A percentile compares a stretch with the other conserved stretches of the same genome.
phyloP scores from a whole-genome alignment of 148 eudicot genomes.

The Simmondsia chinensis region DNA sequence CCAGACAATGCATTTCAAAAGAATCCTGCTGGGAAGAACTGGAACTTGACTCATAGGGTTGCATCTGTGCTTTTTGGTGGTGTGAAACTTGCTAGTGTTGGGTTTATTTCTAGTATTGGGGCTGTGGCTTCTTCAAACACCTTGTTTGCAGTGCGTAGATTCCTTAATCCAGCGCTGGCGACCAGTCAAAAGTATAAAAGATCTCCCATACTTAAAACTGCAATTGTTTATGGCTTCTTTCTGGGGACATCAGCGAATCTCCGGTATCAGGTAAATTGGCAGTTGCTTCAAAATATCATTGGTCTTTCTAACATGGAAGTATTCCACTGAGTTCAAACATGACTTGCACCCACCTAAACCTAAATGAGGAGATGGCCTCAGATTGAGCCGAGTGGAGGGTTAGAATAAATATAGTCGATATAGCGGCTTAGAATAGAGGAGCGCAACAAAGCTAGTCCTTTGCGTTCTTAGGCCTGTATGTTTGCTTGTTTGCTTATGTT shows the following conservation, averaged over 20 bases:
- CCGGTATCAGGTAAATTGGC: slow-evolving; percentile 67
- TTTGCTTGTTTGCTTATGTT: too few species aligned
- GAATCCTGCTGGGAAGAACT: slow-evolving; percentile 75
- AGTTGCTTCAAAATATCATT: slow-evolving; percentile 3
- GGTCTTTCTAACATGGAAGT: not conserved
- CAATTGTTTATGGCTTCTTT: slow-evolving; percentile 57
- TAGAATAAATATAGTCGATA: too few species aligned
- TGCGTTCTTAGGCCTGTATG: too few species aligned
- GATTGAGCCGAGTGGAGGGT: too few species aligned
- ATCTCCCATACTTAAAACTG: slow-evolving; percentile 82
- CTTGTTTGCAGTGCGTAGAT: slow-evolving; percentile 40
- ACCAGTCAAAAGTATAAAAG: slow-evolving; percentile 40
- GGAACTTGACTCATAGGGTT: slow-evolving; percentile 70
- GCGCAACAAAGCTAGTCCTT: too few species aligned
- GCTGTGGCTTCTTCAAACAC: slow-evolving; percentile 88
- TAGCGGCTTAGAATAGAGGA: too few species aligned
- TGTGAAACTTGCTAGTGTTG: slow-evolving; percentile 79
- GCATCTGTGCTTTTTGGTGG: slow-evolving; percentile 90
- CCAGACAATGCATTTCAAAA: slow-evolving; percentile 96
- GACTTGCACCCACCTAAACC: too few species aligned
- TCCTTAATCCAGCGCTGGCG: slow-evolving; percentile 52
- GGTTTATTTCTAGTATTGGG: slow-evolving; percentile 85
- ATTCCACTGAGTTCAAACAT: too few species aligned
- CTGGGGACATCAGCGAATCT: slow-evolving; percentile 93
- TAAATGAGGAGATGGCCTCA: too few species aligned